A percentile compares a stretch with the other conserved stretches of the same genome.
phyloP scores from a whole-genome alignment of 2,329 filamentous ascomycete genomes.

The Ascochyta viciae-villosae region DNA sequence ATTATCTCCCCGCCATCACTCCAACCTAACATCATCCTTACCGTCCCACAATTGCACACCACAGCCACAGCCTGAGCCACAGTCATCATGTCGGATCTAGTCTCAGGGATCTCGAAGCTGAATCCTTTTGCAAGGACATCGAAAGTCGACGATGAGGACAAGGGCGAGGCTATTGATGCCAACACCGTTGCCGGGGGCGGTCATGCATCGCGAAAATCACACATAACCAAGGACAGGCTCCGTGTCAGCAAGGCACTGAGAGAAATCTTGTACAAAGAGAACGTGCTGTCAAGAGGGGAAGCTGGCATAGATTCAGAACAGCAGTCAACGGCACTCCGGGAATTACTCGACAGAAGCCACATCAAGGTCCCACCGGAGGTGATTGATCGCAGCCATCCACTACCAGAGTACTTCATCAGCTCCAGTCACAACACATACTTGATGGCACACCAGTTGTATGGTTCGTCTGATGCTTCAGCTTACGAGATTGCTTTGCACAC shows the following conservation, averaged over 20 bases:
- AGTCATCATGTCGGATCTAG: slow-evolving; percentile 42
- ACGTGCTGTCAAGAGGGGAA: slow-evolving; percentile 58
- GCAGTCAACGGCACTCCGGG: slow-evolving; percentile 56
- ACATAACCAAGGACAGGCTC: slow-evolving; percentile 61
- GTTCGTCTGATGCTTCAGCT: slow-evolving; percentile 66
- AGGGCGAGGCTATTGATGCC: slow-evolving; percentile 62
- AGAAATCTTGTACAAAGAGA: slow-evolving; percentile 62
- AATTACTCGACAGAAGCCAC: slow-evolving; percentile 64
- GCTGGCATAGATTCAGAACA: slow-evolving; percentile 55
- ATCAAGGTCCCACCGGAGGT: slow-evolving; percentile 63
- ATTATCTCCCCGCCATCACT: slow-evolving; percentile 4
- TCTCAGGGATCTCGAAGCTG: slow-evolving; percentile 43
- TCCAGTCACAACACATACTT: slow-evolving; percentile 78
- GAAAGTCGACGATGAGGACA: slow-evolving; percentile 56
- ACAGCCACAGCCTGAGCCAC: slow-evolving; percentile 19
- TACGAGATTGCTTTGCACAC: slow-evolving; percentile 69
- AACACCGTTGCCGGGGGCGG: slow-evolving; percentile 65
- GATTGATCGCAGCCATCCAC: slow-evolving; percentile 64
- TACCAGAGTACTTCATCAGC: slow-evolving; percentile 75
- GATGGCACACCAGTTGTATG: slow-evolving; percentile 72
- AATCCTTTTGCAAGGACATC: slow-evolving; percentile 41
- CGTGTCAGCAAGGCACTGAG: slow-evolving; percentile 66
- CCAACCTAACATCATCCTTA: slow-evolving; percentile 15
- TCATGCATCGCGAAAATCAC: slow-evolving; percentile 58
- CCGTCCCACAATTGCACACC: slow-evolving; percentile 7